Conservation (phyloP, 805 yeast genomes). For the Limtongia smithiae region DNA sequence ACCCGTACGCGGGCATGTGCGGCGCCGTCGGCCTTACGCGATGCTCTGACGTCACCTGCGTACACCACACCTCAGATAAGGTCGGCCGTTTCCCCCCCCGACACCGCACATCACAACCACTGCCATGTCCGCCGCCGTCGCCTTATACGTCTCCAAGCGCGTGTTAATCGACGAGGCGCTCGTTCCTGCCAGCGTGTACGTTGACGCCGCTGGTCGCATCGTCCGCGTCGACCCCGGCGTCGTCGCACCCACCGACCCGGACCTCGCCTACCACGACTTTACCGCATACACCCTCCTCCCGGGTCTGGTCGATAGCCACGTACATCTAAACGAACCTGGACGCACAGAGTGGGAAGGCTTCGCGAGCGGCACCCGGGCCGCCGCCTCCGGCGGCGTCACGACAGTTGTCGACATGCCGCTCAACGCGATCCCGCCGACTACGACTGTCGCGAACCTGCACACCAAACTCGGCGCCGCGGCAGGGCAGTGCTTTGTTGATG, state of each 20-base stretch:
- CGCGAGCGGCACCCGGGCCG: conserved; percentile 92
- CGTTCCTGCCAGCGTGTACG: conserved; percentile 33
- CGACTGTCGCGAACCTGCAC: conserved; percentile 71
- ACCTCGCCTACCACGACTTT: conserved; percentile 48
- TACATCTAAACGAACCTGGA: conserved; percentile 95
- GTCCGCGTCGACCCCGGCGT: conserved; percentile 42
- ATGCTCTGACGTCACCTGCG: no score
- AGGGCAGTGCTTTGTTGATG: conserved; percentile 86
- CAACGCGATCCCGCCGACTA: conserved; percentile 94
- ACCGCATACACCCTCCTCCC: conserved; percentile 72
- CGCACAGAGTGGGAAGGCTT: conserved; percentile 98
- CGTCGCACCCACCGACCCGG: conserved; percentile 18
- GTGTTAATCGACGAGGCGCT: conserved; percentile 31
- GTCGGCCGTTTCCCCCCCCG: no score
- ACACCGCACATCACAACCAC: no score
- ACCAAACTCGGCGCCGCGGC: conserved; percentile 73
- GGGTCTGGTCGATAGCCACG: conserved; percentile 91
- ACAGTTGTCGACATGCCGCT: conserved; percentile 95
- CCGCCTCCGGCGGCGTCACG: conserved; percentile 94
- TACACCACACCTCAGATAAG: no score
- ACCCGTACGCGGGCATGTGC: no score
- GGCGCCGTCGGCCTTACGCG: no score
- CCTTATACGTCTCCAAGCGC: conserved; percentile 27
- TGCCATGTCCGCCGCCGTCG: conserved; percentile 2
- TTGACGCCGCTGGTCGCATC: conserved; percentile 52